These are phyloP conservation scores for Elsinoe perseae DNA, from an alignment of 2,329 filamentous ascomycete species.

Conservation along the genomic window DNA sequence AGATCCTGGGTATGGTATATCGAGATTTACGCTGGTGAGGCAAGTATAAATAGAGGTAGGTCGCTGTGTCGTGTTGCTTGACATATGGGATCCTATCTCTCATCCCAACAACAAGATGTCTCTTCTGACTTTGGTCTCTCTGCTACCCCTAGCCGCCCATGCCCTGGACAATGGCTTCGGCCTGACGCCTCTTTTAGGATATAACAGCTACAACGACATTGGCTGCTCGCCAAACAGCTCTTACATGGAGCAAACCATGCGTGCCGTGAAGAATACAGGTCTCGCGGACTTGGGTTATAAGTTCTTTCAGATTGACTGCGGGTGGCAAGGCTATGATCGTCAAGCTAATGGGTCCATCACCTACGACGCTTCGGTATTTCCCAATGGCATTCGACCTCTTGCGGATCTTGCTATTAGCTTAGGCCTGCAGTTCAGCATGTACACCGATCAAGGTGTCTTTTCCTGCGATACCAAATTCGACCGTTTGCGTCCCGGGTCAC, in stretches of 20 bases:
- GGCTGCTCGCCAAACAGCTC: constrained; percentile 22
- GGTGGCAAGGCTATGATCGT: constrained; percentile 42
- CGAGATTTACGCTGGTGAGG: background rate
- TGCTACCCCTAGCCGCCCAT: background rate
- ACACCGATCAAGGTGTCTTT: constrained; percentile 35
- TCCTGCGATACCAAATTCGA: constrained; percentile 22
- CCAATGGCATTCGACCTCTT: constrained; percentile 43
- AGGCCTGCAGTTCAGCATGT: constrained; percentile 48
- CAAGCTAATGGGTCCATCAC: constrained; percentile 40
- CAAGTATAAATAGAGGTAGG: constrained; percentile 6
- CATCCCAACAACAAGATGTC: background rate
- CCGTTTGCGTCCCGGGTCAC: constrained; percentile 19
- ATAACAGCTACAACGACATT: constrained; percentile 25
- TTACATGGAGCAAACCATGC: constrained; percentile 21
- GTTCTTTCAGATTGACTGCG: constrained; percentile 52
- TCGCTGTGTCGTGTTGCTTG: background rate
- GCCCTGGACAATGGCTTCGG: constrained; percentile 26
- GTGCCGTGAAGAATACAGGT: constrained; percentile 19
- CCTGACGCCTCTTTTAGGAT: constrained; percentile 24
- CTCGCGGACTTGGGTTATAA: constrained; percentile 42
- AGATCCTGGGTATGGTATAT: background rate
- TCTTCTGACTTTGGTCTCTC: background rate
- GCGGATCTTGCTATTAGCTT: constrained; percentile 44
- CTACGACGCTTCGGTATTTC: constrained; percentile 46
- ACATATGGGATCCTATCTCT: background rate